Evolutionary conservation across 2,329 filamentous ascomycete species (phyloP), one percentile per base, ranked within the genome.

Genomic region (Colletotrichum cuscutae): DNA sequence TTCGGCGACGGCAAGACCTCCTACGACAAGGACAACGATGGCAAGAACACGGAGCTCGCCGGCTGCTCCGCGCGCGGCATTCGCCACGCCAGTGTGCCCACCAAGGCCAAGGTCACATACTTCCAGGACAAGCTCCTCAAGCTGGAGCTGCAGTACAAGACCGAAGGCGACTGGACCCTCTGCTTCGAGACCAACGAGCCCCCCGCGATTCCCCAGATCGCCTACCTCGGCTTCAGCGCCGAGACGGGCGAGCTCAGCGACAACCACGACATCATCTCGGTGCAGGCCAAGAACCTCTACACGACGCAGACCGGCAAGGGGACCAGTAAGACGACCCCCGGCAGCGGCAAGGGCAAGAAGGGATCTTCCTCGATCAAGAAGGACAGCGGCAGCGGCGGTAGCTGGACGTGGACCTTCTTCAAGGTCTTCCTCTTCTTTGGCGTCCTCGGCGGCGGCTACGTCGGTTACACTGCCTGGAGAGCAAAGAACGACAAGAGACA

Each of bases 241-340:
- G 96, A 98, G 87, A 98, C 97, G 19, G 97, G 97, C 80, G 96
- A 99, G 86, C 90, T 99, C 76, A 95, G 92, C 83, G 97, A 99
- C 85, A 98, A 98, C 88, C 96, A 98, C 88, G 97, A 99, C 84
- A 97, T 99, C 82, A 91, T 98, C 81, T 93, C 91, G 63, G 89
- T 99, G 78, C 88, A 91, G 75, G 92, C 96, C 70, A 93, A 93
- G 87, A 99, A 98, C 83, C 86, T 99, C 74, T 98, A 98, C 86
- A 91, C 89, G 70, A 84, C 84, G 32, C 85, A 86, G 78, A 76
- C 78, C 59, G 80, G 78, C 26, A 80, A 77, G 74, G 80, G 78
- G 12, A 65, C 52, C 35, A 78, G 76, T 65, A 83, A 81, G 76
- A 85, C 84, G 32, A 73, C 71, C 22, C 68, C 71, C 32, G 71